Percentiles rank a stretch among this genome's conserved stretches.
phyloP scores from a whole-genome alignment of 2,329 filamentous ascomycete species.

The Lasiodiplodia theobromae region DNA sequence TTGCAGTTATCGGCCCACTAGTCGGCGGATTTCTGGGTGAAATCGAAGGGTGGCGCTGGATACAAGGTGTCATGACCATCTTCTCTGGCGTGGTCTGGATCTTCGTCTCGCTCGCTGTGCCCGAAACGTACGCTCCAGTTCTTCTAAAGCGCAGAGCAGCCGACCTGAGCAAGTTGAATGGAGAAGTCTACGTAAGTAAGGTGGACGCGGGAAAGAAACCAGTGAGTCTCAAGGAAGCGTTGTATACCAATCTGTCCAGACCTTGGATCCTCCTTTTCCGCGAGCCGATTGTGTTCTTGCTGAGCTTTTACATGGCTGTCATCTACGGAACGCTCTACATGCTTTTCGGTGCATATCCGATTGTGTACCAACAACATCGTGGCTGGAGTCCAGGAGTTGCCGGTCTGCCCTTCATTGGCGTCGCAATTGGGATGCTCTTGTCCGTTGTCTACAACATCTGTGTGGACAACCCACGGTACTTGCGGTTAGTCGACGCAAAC shows the following conservation, averaged over 20 bases:
- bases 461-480: conserved; percentile 45
- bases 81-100: conserved; percentile 43
- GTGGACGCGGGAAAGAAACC: conserved; percentile 51
- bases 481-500: conserved; percentile 52
- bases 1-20: conserved; percentile 48
- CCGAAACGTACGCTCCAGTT: conserved; percentile 57
- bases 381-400: conserved; percentile 47
- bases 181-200: conserved; percentile 57
- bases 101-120: conserved; percentile 44
- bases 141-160: conserved; percentile 59
- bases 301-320: conserved; percentile 71
- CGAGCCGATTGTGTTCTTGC: conserved; percentile 72
- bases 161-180: conserved; percentile 56
- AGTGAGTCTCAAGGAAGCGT: conserved; percentile 54
- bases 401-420: conserved; percentile 67
- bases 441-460: conserved; percentile 61
- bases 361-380: conserved; percentile 66
- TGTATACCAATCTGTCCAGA: conserved; percentile 64
- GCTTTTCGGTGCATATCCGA: conserved; percentile 57
- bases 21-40: conserved; percentile 46
- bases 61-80: conserved; percentile 48
- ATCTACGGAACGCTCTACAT: conserved; percentile 60
- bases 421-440: conserved; percentile 70
- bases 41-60: conserved; percentile 46
- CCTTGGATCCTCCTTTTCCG: conserved; percentile 74